These are phyloP conservation scores for Chaetomium sp. DNA, from an alignment of 2,329 filamentous ascomycete genomes.

Conservation along the genomic window DNA sequence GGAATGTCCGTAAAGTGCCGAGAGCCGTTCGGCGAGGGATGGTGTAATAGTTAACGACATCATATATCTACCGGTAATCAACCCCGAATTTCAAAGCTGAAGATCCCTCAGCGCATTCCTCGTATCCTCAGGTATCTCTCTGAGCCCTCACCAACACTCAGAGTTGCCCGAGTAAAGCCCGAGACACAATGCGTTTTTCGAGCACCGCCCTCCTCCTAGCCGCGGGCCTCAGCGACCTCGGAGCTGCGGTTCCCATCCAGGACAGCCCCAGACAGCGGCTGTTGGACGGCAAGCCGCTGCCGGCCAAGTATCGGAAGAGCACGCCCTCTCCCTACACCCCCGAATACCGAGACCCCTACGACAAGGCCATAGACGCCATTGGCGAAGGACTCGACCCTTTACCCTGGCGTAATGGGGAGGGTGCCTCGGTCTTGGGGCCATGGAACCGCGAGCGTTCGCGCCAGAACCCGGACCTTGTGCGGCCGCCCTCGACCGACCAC, in stretches of 20 bases:
- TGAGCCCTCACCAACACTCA: neutral
- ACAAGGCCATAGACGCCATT: conserved; percentile 63
- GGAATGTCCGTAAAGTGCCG: neutral
- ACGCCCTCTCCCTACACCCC: conserved; percentile 58
- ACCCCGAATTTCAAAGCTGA: neutral
- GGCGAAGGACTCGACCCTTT: conserved; percentile 64
- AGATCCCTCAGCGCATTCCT: neutral
- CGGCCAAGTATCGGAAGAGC: conserved; percentile 45
- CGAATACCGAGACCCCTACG: conserved; percentile 61
- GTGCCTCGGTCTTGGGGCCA: conserved; percentile 68
- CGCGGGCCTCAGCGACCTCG: conserved; percentile 32
- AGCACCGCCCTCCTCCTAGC: conserved; percentile 28
- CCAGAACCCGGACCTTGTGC: conserved; percentile 71
- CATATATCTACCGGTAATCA: neutral
- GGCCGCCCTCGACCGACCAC: conserved; percentile 73
- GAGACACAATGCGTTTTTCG: conserved; percentile 25
- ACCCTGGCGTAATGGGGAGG: conserved; percentile 65
- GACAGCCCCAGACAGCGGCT: conserved; percentile 60
- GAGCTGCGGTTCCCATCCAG: conserved; percentile 39
- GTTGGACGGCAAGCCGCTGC: conserved; percentile 52
- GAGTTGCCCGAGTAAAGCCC: neutral
- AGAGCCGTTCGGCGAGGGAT: neutral
- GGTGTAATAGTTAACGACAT: neutral
- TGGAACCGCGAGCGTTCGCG: conserved; percentile 68
- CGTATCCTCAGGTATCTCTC: neutral